These are phyloP conservation scores for Aegilops sharonensis DNA, from an alignment of 176 grass and related monocot species.

Conservation along the genomic window DNA sequence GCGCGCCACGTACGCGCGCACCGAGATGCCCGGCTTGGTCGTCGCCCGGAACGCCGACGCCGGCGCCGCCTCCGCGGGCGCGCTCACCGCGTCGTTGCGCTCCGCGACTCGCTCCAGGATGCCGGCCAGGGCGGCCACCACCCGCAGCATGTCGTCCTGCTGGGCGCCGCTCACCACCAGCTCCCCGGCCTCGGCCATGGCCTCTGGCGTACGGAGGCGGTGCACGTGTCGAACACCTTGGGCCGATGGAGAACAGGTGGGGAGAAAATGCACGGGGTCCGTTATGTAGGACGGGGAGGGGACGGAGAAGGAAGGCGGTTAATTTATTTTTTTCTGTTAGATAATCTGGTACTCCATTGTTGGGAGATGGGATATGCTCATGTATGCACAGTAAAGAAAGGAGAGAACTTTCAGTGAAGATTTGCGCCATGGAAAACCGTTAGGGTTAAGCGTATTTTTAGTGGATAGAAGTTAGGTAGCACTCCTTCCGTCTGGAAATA, in stretches of 20 bases:
- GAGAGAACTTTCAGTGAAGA: not conserved
- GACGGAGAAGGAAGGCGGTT: not conserved
- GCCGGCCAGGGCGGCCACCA: slow-evolving; percentile 53
- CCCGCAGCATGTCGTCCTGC: slow-evolving; percentile 42
- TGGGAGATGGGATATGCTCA: not conserved
- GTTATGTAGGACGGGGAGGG: slow-evolving; percentile 12
- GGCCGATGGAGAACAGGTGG: slow-evolving; percentile 22
- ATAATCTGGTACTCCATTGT: not conserved
- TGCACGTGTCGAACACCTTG: slow-evolving; percentile 16
- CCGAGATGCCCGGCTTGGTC: slow-evolving; percentile 56
- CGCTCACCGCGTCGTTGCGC: slow-evolving; percentile 47
- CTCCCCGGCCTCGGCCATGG: slow-evolving; percentile 41
- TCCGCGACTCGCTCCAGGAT: slow-evolving; percentile 62
- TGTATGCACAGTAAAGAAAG: not conserved
- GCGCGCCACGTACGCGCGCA: slow-evolving; percentile 61
- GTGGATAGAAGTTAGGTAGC: not conserved
- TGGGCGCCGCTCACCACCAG: slow-evolving; percentile 39
- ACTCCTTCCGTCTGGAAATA: not conserved
- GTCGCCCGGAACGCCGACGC: slow-evolving; percentile 54
- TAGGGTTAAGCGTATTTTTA: not conserved
- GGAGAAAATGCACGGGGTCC: not conserved
- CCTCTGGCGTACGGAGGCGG: not conserved
- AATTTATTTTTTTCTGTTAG: not conserved
- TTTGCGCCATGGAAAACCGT: not conserved
- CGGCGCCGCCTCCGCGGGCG: not conserved